A percentile compares a stretch with the other conserved stretches of the same genome.
Evolutionary conservation across 306 rosid genomes (phyloP).

Genomic region (Fragaria ananassa): DNA sequence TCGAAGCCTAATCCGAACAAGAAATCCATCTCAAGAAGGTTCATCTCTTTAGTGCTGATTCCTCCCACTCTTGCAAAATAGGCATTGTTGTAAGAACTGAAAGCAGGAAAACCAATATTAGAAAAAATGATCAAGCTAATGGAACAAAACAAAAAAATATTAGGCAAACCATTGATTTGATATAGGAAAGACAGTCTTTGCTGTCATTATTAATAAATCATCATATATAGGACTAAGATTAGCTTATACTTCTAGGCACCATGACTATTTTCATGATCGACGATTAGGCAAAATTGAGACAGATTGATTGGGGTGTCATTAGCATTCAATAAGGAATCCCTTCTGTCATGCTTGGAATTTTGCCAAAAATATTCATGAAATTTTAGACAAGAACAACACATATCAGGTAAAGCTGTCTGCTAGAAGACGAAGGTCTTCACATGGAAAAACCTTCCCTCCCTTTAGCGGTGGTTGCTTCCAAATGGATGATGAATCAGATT

Average conservation of each 20-base stretch:
- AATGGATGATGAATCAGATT: not conserved
- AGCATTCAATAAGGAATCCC: not conserved
- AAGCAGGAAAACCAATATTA: not conserved
- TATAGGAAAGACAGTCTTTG: not conserved
- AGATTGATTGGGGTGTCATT: conserved; percentile 16
- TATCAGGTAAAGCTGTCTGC: conserved; percentile 20
- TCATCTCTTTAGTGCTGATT: conserved; percentile 79
- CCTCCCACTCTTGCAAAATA: conserved; percentile 96
- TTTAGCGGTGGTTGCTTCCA: conserved; percentile 23
- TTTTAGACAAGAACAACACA: conserved; percentile 15
- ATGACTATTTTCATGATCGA: not conserved
- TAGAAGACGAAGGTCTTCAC: conserved; percentile 19
- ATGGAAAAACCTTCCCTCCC: conserved; percentile 2
- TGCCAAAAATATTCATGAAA: not conserved
- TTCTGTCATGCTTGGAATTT: conserved; percentile 4
- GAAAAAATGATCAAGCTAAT: not conserved
- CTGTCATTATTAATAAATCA: not conserved
- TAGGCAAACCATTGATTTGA: not conserved
- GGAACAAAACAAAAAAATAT: not conserved
- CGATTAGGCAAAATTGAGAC: not conserved
- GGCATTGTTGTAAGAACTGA: conserved; percentile 86
- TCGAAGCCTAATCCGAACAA: conserved; percentile 77
- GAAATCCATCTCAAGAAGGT: conserved; percentile 77
- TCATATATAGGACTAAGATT: not conserved
- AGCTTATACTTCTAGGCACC: not conserved